These are phyloP conservation scores for Xanthoconium separans DNA, from an alignment of 1,284 basidiomycete species.

Conservation along the genomic window DNA sequence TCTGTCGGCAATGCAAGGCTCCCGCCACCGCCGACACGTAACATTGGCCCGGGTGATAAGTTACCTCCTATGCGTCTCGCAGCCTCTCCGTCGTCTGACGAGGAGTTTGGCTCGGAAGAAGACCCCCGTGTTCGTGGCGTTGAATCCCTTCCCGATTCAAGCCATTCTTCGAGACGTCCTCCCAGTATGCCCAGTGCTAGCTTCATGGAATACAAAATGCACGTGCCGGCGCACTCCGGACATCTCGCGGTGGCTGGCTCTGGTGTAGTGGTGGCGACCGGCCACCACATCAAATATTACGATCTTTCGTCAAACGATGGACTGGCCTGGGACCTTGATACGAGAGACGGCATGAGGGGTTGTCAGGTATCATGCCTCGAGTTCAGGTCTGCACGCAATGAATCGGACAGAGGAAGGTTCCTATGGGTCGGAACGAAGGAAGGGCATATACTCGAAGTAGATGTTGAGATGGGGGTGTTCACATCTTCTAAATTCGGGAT, in stretches of 20 bases:
- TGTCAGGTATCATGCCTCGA: constrained; percentile 74
- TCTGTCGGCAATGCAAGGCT: constrained; percentile 44
- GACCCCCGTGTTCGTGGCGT: constrained; percentile 38
- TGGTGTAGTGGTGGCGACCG: constrained; percentile 58
- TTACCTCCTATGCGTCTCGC: constrained; percentile 60
- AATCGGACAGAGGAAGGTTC: constrained; percentile 43
- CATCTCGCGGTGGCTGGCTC: constrained; percentile 62
- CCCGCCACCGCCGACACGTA: constrained; percentile 71
- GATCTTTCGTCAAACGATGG: constrained; percentile 50
- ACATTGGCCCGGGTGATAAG: constrained; percentile 64
- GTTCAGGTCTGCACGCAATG: constrained; percentile 54
- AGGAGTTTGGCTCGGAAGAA: constrained; percentile 56
- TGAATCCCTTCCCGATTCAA: constrained; percentile 80
- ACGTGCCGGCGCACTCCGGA: constrained; percentile 56
- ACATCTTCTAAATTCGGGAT: constrained; percentile 56
- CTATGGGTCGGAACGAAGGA: constrained; percentile 90
- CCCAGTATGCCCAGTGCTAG: constrained; percentile 51
- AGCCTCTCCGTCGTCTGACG: constrained; percentile 48
- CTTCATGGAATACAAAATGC: constrained; percentile 49
- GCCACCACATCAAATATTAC: constrained; percentile 66
- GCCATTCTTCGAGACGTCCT: constrained; percentile 76
- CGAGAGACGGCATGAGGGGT: constrained; percentile 65
- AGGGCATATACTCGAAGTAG: constrained; percentile 81
- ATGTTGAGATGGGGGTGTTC: constrained; percentile 60
- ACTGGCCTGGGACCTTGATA: constrained; percentile 56